Conservation (phyloP, 2,329 filamentous ascomycete genomes). For the Aciculosporium take region DNA sequence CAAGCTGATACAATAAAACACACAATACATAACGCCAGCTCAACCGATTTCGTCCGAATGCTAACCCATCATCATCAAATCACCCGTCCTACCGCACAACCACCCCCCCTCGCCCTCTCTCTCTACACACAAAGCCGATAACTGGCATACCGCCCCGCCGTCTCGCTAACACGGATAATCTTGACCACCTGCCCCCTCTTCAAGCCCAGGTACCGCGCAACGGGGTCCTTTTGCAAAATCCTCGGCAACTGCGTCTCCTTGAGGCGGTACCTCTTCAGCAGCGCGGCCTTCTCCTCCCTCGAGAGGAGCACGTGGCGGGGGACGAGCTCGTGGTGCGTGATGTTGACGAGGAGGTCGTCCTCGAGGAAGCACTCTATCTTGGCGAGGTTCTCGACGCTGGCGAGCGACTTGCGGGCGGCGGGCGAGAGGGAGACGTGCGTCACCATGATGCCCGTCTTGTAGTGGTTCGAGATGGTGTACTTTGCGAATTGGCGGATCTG, state of each 20-base stretch:
- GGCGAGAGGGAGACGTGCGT: slow-evolving; percentile 70
- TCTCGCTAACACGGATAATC: slow-evolving; percentile 92
- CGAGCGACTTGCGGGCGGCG: slow-evolving; percentile 75
- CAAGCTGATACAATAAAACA: no score
- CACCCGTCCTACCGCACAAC: no score
- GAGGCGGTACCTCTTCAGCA: slow-evolving; percentile 80
- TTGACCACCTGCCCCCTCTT: slow-evolving; percentile 92
- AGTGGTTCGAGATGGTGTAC: slow-evolving; percentile 64
- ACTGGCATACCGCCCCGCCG: slow-evolving; percentile 89
- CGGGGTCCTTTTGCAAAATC: slow-evolving; percentile 82
- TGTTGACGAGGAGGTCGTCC: slow-evolving; percentile 92
- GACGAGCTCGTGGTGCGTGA: slow-evolving; percentile 93
- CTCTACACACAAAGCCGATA: slow-evolving; percentile 58
- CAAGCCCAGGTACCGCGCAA: slow-evolving; percentile 81
- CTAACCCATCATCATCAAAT: no score
- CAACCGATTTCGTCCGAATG: no score
- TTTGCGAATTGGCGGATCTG: slow-evolving; percentile 85
- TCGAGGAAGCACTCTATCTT: slow-evolving; percentile 92
- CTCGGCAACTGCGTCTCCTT: slow-evolving; percentile 96
- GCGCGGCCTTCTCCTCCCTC: slow-evolving; percentile 70
- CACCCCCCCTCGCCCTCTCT: neutral
- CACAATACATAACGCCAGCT: no score
- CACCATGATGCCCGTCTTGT: slow-evolving; percentile 83
- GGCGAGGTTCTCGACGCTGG: slow-evolving; percentile 58
- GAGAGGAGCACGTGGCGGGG: slow-evolving; percentile 86